Percentiles rank a stretch among this genome's conserved stretches.
phyloP scores from a whole-genome alignment of 2,329 filamentous ascomycete species.

The Cladosporium halotolerans region DNA sequence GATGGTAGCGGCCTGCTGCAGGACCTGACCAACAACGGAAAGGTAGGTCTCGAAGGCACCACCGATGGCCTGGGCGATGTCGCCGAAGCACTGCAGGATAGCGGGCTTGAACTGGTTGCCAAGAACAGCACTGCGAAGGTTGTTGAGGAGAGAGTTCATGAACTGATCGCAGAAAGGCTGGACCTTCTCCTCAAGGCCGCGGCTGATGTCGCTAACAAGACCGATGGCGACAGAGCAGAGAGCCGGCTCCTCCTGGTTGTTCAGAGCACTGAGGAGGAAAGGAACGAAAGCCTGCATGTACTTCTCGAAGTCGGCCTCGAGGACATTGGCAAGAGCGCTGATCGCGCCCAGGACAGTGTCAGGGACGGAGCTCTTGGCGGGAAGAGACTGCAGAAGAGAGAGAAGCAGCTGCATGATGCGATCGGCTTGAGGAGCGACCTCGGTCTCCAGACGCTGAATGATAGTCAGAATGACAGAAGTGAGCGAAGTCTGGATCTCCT shows the following conservation, averaged over 20 bases:
- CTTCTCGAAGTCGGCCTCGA: constrained; percentile 89
- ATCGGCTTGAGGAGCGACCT: constrained; percentile 84
- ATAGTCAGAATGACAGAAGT: constrained; percentile 87
- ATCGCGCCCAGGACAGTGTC: constrained; percentile 90
- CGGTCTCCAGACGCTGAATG: constrained; percentile 81
- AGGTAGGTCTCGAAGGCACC: constrained; percentile 91
- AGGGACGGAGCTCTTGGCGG: constrained; percentile 85
- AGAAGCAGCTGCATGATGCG: constrained; percentile 88
- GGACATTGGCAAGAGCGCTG: constrained; percentile 80
- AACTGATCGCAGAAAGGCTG: constrained; percentile 95
- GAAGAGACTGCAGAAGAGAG: constrained; percentile 69
- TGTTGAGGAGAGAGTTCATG: constrained; percentile 96
- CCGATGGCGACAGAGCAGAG: constrained; percentile 97
- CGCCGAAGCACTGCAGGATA: constrained; percentile 95
- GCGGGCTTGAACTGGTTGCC: constrained; percentile 97
- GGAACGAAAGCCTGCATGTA: constrained; percentile 96
- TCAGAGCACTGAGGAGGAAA: constrained; percentile 87
- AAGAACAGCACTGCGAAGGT: constrained; percentile 76
- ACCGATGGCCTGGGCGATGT: constrained; percentile 91
- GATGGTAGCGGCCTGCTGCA: constrained; percentile 86
- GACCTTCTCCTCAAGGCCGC: constrained; percentile 81
- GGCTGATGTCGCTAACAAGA: constrained; percentile 90
- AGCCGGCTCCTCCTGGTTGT: constrained; percentile 90
- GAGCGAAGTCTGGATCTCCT: constrained; percentile 96
- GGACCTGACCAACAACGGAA: constrained; percentile 82